Evolutionary conservation across 1,284 basidiomycete genomes (phyloP), one percentile per base, ranked within the genome.

Genomic region (Trichosporon asahii): DNA sequence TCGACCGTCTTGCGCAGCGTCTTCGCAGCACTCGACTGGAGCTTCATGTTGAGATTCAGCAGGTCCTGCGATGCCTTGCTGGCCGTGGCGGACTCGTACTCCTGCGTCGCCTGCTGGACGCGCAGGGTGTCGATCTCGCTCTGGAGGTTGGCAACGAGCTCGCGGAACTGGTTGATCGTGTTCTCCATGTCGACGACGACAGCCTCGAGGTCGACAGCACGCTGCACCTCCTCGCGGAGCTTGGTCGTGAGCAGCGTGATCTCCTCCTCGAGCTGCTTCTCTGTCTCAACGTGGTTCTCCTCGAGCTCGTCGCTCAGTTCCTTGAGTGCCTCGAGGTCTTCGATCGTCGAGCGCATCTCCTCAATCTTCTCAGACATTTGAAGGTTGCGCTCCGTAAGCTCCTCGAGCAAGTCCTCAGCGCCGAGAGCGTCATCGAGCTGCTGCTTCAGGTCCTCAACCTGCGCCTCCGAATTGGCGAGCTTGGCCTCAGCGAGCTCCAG

Each of bases 291-390:
- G 76, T 99, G 96, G 77, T 93, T 94, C 84, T 99, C 96, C 82
- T 99, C 97, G 2, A 99, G 87, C 83, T 99, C 97, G 75, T 99
- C 96, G 73, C 91, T 94, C 68, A 99, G 90, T 77, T 98, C 95
- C 81, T 95, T 94, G 66, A 99, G 88, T 14, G 95, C 90, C 79
- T 99, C 96, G 15, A 98, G 88, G 78, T 99, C 96, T 79, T 98
- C 96, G 66, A 98, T 94, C 0, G 92, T 93, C 68, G 93, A 90
- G 5, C 91, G 88, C 91, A 98, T 95, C 83, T 97, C 94, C 78
- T 98, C 96, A 74, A 98, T 93, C 72, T 92, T 92, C 86, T 97
- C 95, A 74, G 91, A 90, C 66, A 97, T 88, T 83, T 91, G 89
- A 25, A 98, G 86, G 80, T 98, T 99, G 27, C 94, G 89, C 79